phyloP scores from a whole-genome alignment of 1,139 yeast genomes.

The Meyerozyma smithsonii region DNA sequence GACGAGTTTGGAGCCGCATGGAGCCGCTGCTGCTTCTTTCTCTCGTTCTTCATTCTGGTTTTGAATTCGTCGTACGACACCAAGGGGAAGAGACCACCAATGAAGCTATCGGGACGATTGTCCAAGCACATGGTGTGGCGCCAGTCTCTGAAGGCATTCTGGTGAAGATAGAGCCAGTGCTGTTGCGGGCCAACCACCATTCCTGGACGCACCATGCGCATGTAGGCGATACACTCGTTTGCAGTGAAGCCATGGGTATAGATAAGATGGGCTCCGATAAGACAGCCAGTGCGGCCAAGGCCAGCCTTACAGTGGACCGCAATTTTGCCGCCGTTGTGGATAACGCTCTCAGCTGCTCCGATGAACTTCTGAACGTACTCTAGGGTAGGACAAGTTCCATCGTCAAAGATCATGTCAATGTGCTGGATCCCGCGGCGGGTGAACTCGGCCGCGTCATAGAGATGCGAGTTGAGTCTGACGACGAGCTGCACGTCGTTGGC shows the following conservation, averaged over 20 bases:
- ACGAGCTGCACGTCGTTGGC: constrained; percentile 78
- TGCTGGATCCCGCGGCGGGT: constrained; percentile 82
- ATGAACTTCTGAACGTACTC: constrained; percentile 87
- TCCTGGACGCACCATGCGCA: constrained; percentile 96
- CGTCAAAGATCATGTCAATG: constrained; percentile 93
- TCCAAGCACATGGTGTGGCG: constrained; percentile 86
- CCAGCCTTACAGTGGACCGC: constrained; percentile 99
- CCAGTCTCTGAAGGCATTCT: constrained; percentile 95
- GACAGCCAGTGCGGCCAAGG: constrained; percentile 93
- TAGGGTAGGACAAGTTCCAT: constrained; percentile 96
- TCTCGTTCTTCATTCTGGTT: constrained; percentile 42
- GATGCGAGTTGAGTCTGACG: constrained; percentile 85
- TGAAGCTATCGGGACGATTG: constrained; percentile 59
- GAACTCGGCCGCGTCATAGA: constrained; percentile 81
- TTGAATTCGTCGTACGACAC: constrained; percentile 54
- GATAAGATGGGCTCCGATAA: constrained; percentile 93
- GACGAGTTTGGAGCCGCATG: constrained; percentile 22
- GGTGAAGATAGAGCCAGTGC: constrained; percentile 96
- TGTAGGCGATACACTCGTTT: constrained; percentile 90
- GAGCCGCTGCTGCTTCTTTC: constrained; percentile 36
- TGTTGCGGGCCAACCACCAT: constrained; percentile 99
- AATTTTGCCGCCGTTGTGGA: constrained; percentile 79
- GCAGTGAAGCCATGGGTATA: constrained; percentile 97
- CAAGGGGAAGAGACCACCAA: constrained; percentile 76
- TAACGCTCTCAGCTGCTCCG: constrained; percentile 91